phyloP scores from a whole-genome alignment of 2,329 filamentous ascomycete species.

The Calonectria pseudoturangicola region DNA sequence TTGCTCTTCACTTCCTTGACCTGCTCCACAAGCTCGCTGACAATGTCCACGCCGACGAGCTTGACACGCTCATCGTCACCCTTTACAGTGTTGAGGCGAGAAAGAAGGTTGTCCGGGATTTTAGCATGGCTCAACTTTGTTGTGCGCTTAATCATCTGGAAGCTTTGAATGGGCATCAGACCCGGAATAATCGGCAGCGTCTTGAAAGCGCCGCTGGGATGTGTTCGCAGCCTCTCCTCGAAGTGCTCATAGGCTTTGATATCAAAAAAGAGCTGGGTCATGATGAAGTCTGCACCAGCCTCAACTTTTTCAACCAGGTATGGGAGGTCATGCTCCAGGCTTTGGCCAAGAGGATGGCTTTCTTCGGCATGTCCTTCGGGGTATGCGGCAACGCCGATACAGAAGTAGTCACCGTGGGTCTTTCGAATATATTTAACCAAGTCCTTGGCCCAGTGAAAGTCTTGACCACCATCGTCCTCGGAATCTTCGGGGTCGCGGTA shows the following conservation, averaged over 20 bases:
- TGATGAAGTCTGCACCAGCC: conserved; percentile 97
- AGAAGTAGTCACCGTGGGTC: conserved; percentile 95
- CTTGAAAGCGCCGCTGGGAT: conserved; percentile 90
- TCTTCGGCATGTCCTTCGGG: conserved; percentile 97
- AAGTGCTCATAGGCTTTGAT: conserved; percentile 87
- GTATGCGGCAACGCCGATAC: conserved; percentile 94
- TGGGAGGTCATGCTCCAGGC: conserved; percentile 86
- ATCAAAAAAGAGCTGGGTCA: conserved; percentile 99
- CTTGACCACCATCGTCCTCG: conserved; percentile 79
- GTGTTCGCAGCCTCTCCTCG: conserved; percentile 83
- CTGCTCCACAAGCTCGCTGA: conserved; percentile 88
- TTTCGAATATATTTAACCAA: conserved; percentile 91
- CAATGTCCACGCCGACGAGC: conserved; percentile 85
- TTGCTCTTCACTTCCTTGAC: conserved; percentile 79
- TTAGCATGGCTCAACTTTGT: conserved; percentile 95
- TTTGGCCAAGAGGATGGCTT: conserved; percentile 83
- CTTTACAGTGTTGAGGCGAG: conserved; percentile 82
- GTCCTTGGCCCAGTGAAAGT: conserved; percentile 93
- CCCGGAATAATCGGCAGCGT: conserved; percentile 93
- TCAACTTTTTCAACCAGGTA: conserved; percentile 92
- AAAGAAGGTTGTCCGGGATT: conserved; percentile 82
- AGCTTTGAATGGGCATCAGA: conserved; percentile 98
- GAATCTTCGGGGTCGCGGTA: conserved; percentile 79
- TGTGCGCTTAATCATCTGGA: conserved; percentile 94
- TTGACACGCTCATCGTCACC: conserved; percentile 89